These are phyloP conservation scores for Cyclaneusma minus DNA, from an alignment of 2,329 filamentous ascomycete species.

Conservation along the genomic window DNA sequence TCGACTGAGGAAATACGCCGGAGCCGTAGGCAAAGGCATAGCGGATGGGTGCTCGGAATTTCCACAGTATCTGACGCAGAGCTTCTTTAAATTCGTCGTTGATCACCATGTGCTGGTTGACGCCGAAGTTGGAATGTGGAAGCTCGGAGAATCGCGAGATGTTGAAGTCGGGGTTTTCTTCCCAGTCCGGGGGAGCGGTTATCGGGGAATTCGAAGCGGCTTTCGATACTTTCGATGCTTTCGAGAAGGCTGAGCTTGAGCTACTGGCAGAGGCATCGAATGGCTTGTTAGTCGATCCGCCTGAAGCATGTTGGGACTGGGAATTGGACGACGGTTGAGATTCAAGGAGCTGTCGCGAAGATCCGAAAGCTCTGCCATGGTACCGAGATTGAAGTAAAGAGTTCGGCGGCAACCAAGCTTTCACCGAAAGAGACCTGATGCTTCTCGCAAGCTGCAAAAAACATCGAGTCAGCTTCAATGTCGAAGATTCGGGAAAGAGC, in stretches of 20 bases:
- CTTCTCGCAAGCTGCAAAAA: no score
- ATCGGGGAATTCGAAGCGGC: constrained; percentile 11
- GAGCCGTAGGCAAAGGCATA: constrained; percentile 98
- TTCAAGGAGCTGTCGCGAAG: no score
- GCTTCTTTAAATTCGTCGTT: constrained; percentile 92
- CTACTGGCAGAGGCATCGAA: no score
- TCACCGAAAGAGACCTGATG: no score
- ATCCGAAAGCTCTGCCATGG: no score
- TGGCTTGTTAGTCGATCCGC: no score
- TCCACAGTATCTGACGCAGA: constrained; percentile 72
- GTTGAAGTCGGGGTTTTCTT: constrained; percentile 55
- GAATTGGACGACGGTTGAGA: no score
- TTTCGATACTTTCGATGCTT: constrained; percentile 1
- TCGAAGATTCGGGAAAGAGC: no score
- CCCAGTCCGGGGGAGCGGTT: constrained; percentile 36
- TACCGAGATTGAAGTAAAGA: no score
- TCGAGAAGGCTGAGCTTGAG: constrained; percentile 13
- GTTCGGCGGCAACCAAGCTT: no score
- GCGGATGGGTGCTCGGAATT: constrained; percentile 83
- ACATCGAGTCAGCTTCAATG: no score
- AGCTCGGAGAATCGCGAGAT: constrained; percentile 64
- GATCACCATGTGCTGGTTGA: constrained; percentile 93
- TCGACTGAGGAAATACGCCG: constrained; percentile 76
- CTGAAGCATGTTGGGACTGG: no score
- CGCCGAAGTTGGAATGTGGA: constrained; percentile 68